Evolutionary conservation across 768 basidiomycete genomes (phyloP).

Genomic region (Saitozyma sp.): DNA sequence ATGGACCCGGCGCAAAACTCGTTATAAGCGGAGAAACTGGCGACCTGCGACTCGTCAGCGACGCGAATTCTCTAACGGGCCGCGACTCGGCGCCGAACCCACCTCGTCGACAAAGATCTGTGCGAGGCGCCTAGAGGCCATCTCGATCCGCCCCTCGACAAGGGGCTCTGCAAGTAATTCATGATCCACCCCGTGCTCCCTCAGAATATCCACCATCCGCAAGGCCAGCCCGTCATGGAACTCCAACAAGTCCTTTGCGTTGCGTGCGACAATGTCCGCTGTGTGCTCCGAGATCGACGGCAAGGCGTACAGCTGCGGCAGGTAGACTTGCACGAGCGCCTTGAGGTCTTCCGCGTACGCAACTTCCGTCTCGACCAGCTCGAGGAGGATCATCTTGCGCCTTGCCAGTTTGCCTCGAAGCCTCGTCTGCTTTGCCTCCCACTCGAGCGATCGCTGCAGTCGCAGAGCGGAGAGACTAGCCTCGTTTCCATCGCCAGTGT

Average conservation of each 20-base stretch:
- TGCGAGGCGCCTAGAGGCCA: conserved; percentile 40
- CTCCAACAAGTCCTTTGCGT: conserved; percentile 37
- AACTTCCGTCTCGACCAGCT: conserved; percentile 80
- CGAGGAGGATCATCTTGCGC: conserved; percentile 72
- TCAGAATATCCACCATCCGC: conserved; percentile 49
- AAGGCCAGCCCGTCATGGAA: conserved; percentile 41
- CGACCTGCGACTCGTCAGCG: conserved; percentile 58
- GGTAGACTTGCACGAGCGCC: conserved; percentile 61
- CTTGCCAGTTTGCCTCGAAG: conserved; percentile 38
- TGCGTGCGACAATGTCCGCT: conserved; percentile 35
- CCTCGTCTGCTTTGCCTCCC: conserved; percentile 38
- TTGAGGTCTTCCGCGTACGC: conserved; percentile 78
- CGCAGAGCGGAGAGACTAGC: conserved; percentile 28
- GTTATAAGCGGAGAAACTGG: conserved; percentile 75
- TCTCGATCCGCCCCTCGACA: conserved; percentile 29
- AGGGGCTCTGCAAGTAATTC: conserved; percentile 15
- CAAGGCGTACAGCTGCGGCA: conserved; percentile 50
- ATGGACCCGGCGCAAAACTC: conserved; percentile 83
- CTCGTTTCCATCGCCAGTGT: conserved; percentile 13
- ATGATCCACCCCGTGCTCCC: conserved; percentile 43
- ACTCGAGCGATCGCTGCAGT: conserved; percentile 38
- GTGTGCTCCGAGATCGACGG: conserved; percentile 34
- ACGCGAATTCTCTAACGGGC: too few relatives aligned
- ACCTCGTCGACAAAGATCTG: conserved; percentile 50
- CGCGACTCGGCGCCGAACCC: conserved; percentile 22